Conservation (phyloP, 768 basidiomycete genomes). For the Exidia glandulosa region DNA sequence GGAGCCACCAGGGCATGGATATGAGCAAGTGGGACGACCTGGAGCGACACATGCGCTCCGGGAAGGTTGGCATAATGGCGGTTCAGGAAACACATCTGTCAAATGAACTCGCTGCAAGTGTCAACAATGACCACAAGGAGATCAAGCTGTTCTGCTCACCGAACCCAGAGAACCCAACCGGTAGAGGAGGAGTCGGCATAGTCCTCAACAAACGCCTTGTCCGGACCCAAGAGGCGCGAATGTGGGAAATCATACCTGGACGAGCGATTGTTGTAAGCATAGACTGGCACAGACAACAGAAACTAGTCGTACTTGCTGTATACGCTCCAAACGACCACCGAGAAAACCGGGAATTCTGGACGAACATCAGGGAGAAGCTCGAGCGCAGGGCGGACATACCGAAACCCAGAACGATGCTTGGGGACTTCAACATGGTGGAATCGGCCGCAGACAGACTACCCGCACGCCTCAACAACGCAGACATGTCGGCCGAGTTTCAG, state of each 20-base stretch:
- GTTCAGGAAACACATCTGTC: background rate
- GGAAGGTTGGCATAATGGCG: background rate
- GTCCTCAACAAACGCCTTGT: background rate
- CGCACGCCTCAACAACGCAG: background rate
- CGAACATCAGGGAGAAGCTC: background rate
- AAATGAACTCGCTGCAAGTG: background rate
- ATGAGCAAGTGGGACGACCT: background rate
- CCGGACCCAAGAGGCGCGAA: background rate
- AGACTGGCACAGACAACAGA: background rate
- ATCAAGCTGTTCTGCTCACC: background rate
- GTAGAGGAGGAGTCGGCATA: background rate
- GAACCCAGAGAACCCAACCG: background rate
- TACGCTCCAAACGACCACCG: background rate
- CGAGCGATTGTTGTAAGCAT: background rate
- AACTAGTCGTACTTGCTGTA: background rate
- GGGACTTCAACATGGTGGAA: constrained; percentile 13
- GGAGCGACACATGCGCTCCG: background rate
- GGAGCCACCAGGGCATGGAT: background rate
- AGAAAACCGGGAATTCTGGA: background rate
- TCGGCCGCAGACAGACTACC: constrained; percentile 11
- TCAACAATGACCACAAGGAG: background rate
- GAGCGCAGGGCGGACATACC: background rate
- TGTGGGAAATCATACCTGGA: background rate
- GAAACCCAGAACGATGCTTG: constrained; percentile 7
- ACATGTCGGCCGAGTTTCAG: background rate